Percentiles rank a stretch among this genome's conserved stretches.
Conservation (phyloP, 2,329 filamentous ascomycete genomes). For the Paraconiothyrium brasiliense region DNA sequence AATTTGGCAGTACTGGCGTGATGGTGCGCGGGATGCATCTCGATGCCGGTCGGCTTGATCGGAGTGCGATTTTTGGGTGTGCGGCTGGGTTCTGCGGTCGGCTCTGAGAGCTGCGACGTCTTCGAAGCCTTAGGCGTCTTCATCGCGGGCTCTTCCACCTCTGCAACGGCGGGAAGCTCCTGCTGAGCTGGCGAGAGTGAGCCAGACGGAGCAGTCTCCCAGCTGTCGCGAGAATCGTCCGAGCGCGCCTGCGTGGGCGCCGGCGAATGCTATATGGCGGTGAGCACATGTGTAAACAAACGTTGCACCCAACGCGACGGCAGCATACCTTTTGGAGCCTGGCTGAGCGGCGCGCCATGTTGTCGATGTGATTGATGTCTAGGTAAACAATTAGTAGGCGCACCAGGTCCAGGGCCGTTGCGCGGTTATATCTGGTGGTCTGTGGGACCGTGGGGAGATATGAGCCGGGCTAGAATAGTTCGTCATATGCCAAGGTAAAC, state of each 20-base stretch:
- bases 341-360: constrained; percentile 50
- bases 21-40: constrained; percentile 91
- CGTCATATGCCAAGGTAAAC: constrained; percentile 20
- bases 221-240: constrained; percentile 34
- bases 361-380: constrained; percentile 22
- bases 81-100: constrained; percentile 33
- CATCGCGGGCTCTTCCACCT: constrained; percentile 26
- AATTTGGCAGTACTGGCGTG: constrained; percentile 78
- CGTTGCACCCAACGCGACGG: constrained; percentile 11
- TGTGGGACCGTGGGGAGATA: constrained; percentile 34
- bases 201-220: constrained; percentile 38
- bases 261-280: constrained; percentile 37
- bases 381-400: constrained; percentile 18
- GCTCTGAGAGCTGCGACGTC: constrained; percentile 61
- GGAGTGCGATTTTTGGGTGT: constrained; percentile 70
- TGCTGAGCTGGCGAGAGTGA: constrained; percentile 23
- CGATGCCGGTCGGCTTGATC: constrained; percentile 75
- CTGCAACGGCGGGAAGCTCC: constrained; percentile 30
- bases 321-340: constrained; percentile 47
- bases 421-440: constrained; percentile 33
- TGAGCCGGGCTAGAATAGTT: constrained; percentile 10
- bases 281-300: constrained; percentile 43
- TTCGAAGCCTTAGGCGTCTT: constrained; percentile 31
- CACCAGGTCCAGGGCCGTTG: constrained; percentile 15
- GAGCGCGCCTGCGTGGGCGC: constrained; percentile 30